A percentile compares a stretch with the other conserved stretches of the same genome.
phyloP scores from a whole-genome alignment of 106 monocot species.

The Dioscorea dumetorum region DNA sequence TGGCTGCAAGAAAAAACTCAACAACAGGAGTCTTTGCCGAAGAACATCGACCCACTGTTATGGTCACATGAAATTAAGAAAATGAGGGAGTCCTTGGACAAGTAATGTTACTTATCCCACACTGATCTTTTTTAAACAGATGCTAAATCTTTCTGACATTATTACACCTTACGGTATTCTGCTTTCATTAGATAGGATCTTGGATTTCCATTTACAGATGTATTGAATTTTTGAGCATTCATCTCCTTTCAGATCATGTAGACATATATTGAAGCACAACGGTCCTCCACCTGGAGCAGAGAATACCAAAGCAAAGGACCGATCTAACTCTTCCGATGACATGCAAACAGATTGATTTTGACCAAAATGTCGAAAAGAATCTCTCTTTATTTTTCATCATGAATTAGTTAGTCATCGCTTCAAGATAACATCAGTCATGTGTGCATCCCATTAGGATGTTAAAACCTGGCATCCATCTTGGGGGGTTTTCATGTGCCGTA shows the following conservation, averaged over 20 bases:
- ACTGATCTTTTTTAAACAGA: no score
- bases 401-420: no score
- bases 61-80: constrained; percentile 75
- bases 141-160: no score
- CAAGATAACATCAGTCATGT: no score
- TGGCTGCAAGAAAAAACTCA: constrained; percentile 75
- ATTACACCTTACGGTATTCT: not conserved
- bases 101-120: constrained; percentile 16
- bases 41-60: constrained; percentile 49
- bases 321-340: constrained; percentile 8
- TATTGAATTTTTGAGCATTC: not conserved
- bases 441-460: no score
- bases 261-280: constrained; percentile 23
- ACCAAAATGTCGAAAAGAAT: no score
- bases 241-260: constrained; percentile 28
- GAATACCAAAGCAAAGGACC: constrained; percentile 22
- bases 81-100: constrained; percentile 44
- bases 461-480: no score
- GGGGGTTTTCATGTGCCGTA: no score
- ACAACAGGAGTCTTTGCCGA: constrained; percentile 58
- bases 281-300: constrained; percentile 38
- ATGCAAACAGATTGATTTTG: constrained; percentile 19
- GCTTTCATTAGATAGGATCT: not conserved
- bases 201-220: not conserved
- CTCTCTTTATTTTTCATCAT: no score